Conservation (phyloP, 768 basidiomycete genomes). For the Leccinum truebloodii region DNA sequence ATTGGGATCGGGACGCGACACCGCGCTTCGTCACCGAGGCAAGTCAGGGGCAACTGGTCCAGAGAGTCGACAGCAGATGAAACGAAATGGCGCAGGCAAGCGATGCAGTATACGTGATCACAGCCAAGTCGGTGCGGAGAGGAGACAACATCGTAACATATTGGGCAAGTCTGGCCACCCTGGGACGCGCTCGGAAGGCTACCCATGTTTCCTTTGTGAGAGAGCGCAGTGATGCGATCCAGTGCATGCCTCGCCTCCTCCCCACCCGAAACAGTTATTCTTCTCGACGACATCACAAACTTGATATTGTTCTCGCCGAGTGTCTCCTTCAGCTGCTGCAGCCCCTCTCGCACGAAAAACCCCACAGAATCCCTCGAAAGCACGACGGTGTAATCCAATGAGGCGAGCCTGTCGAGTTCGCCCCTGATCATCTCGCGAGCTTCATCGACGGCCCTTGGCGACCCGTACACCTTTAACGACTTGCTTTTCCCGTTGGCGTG, state of each 20-base stretch:
- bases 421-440: constrained; percentile 46
- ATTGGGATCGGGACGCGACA: constrained; percentile 60
- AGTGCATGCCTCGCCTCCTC: constrained; percentile 55
- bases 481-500: constrained; percentile 47
- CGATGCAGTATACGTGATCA: constrained; percentile 65
- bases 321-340: constrained; percentile 50
- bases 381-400: neutral
- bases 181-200: constrained; percentile 2
- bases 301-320: constrained; percentile 32
- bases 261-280: constrained; percentile 53
- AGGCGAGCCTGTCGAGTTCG: constrained; percentile 49
- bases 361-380: constrained; percentile 44
- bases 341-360: constrained; percentile 52
- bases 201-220: constrained; percentile 27
- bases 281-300: constrained; percentile 40
- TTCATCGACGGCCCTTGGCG: constrained; percentile 22
- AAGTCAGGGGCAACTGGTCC: constrained; percentile 63
- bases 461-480: constrained; percentile 46
- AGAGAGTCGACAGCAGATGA: constrained; percentile 51
- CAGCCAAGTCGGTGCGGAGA: constrained; percentile 55
- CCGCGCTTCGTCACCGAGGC: constrained; percentile 60
- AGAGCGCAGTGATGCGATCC: constrained; percentile 44
- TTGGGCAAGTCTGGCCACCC: constrained; percentile 42
- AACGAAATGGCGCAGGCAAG: constrained; percentile 60
- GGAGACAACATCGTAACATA: constrained; percentile 48